phyloP scores from a whole-genome alignment of 192 early-diverging fungal species.

The Phycomyces nitens region DNA sequence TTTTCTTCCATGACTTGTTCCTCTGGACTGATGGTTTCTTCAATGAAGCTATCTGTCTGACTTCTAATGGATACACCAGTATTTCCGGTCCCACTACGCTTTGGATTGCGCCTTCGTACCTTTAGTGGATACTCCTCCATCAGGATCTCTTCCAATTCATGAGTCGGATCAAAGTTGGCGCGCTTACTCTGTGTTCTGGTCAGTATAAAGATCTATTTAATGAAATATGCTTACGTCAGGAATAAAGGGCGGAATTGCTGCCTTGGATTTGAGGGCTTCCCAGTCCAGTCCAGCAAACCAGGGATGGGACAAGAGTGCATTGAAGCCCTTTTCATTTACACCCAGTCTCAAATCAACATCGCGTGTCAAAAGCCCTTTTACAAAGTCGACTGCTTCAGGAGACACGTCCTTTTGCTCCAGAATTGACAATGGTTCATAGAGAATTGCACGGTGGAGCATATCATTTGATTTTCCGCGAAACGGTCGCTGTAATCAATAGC shows the following conservation, averaged over 20 bases:
- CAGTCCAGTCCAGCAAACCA: constrained; percentile 65
- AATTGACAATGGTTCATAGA: constrained; percentile 61
- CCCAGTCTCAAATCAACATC: constrained; percentile 21
- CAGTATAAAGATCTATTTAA: background rate
- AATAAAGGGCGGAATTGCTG: constrained; percentile 52
- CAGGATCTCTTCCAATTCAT: constrained; percentile 94
- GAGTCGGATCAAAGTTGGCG: constrained; percentile 93
- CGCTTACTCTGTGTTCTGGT: constrained; percentile 57
- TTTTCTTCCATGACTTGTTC: constrained; percentile 79
- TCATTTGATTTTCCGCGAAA: constrained; percentile 83
- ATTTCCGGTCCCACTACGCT: constrained; percentile 26
- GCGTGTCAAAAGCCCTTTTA: constrained; percentile 34
- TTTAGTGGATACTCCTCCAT: constrained; percentile 95
- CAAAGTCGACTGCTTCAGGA: constrained; percentile 44
- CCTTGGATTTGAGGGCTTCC: constrained; percentile 66
- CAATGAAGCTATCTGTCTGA: background rate
- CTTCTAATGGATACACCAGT: constrained; percentile 15
- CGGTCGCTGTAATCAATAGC: constrained; percentile 55
- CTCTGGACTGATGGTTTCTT: constrained; percentile 43
- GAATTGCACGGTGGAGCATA: constrained; percentile 65
- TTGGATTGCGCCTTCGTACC: constrained; percentile 58
- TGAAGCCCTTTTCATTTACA: constrained; percentile 19
- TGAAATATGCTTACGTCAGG: constrained; percentile 22
- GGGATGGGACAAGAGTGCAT: constrained; percentile 13
- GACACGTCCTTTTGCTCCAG: constrained; percentile 53